phyloP scores from a whole-genome alignment of 768 basidiomycete species.

The Mycena filopes region DNA sequence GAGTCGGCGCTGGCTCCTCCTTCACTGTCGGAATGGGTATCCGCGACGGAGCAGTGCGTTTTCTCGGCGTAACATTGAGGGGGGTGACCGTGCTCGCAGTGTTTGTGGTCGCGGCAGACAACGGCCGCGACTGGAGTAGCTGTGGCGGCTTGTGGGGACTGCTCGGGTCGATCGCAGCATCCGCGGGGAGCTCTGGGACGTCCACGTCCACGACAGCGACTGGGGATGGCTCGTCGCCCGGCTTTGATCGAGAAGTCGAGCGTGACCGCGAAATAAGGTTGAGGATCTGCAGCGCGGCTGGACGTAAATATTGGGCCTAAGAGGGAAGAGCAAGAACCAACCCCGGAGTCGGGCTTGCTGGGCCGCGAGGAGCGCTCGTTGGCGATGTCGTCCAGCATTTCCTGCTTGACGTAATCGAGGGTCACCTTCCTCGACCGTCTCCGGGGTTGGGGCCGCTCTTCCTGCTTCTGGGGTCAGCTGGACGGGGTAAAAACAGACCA shows the following conservation, averaged over 20 bases:
- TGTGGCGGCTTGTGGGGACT: constrained; percentile 13
- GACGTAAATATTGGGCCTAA: constrained; percentile 9
- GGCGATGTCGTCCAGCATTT: constrained; percentile 27
- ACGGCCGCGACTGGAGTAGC: constrained; percentile 21
- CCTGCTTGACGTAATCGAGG: constrained; percentile 25
- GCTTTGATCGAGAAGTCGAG: constrained; percentile 25
- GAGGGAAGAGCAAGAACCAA: constrained; percentile 7
- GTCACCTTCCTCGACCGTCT: constrained; percentile 9
- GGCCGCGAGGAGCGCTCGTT: constrained; percentile 17
- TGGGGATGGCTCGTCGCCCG: constrained; percentile 13
- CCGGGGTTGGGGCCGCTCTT: constrained; percentile 5
- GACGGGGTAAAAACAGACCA: background rate
- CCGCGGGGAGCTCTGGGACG: constrained; percentile 14
- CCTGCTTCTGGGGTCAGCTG: constrained; percentile 13
- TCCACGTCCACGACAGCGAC: background rate
- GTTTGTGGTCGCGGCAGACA: constrained; percentile 26
- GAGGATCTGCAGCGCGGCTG: constrained; percentile 13
- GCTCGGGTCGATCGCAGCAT: constrained; percentile 1
- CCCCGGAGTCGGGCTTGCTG: constrained; percentile 9
- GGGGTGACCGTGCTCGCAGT: constrained; percentile 30
- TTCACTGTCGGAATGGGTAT: constrained; percentile 27
- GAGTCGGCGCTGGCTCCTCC: constrained; percentile 9
- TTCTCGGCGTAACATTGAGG: constrained; percentile 23
- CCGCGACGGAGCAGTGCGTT: constrained; percentile 27
- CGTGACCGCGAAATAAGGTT: constrained; percentile 29